Evolutionary conservation across 768 basidiomycete species (phyloP), one percentile per base, ranked within the genome.

Genomic region (Boletus sensibilis): DNA sequence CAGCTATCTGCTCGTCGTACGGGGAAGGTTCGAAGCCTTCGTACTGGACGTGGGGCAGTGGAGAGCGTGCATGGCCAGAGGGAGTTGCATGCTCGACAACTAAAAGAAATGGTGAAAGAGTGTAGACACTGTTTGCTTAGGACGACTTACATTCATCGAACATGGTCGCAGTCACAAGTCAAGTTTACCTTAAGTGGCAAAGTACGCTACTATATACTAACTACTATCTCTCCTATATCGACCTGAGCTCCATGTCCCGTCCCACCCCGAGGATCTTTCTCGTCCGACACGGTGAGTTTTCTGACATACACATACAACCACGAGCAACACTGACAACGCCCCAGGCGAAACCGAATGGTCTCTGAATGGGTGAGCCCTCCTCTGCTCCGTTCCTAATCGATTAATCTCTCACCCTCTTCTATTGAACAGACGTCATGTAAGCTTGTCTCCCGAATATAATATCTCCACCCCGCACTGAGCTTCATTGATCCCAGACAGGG

Each of bases 321-420:
- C 44, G 18, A 33, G 13, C 40, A 21, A 43, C 14, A n/a, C 18
- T 57, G 49, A 69, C 53, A 4, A 37, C 16, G 0, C 20, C 21
- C 21, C 52, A 92, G 90, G 93, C 33, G 90, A 97, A 76, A 98
- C 95, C 2, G 94, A 95, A 70, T 98, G 94, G 94, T 92, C 91
- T 18, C 65, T 88, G 42, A 94, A 89, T 63, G 94, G 93, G 84
- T 87, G 54, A 70, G 82, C 16, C 53, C 27, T 49, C 34, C 21
- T 35, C 10, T 42, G 45, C 34, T 50, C 16, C 4, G 5, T 1
- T 10, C 31, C 47, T 5, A 1, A n/a, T n/a, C n/a, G n/a, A n/a
- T n/a, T n/a, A n/a, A 38, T 35, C 48, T 42, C 38, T 50, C 34
- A 64, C 55, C 52, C 52, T 50, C 58, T 37, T 55, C 39, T 29